Percentiles rank a stretch among this genome's conserved stretches.
Evolutionary conservation across 805 yeast species (phyloP).

Genomic region (Ogataea sp.): DNA sequence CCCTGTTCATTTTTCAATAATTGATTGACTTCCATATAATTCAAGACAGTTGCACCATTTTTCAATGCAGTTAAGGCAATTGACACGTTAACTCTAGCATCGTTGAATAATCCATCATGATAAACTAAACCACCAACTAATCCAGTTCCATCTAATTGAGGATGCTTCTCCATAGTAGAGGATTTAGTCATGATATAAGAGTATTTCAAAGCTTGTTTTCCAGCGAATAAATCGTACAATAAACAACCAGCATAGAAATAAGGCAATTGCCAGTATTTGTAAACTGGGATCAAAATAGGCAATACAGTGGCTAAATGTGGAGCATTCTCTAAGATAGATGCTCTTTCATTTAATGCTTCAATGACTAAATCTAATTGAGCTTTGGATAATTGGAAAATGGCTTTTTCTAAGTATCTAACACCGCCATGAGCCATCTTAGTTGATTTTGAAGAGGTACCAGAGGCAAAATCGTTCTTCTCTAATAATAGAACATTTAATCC

Average conservation of each 20-base stretch:
- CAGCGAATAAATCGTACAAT: conserved; percentile 89
- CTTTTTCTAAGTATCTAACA: conserved; percentile 90
- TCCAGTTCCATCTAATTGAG: conserved; percentile 71
- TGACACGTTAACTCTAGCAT: conserved; percentile 81
- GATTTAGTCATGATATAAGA: conserved; percentile 66
- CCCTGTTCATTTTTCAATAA: conserved; percentile 56
- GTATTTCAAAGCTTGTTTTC: conserved; percentile 72
- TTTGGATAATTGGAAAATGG: conserved; percentile 84
- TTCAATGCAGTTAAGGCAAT: conserved; percentile 81
- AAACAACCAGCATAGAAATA: conserved; percentile 89
- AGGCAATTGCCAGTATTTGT: conserved; percentile 93
- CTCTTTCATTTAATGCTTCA: conserved; percentile 84
- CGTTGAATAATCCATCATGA: conserved; percentile 94
- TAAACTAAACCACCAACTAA: conserved; percentile 88
- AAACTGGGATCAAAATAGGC: conserved; percentile 95
- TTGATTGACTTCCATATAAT: conserved; percentile 77
- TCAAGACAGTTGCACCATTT: conserved; percentile 82
- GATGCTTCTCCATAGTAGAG: conserved; percentile 67
- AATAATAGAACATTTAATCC: conserved; percentile 84
- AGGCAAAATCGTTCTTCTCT: conserved; percentile 84
- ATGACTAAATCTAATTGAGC: conserved; percentile 83
- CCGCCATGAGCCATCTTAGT: conserved; percentile 98
- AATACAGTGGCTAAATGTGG: conserved; percentile 82
- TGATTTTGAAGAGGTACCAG: conserved; percentile 89
- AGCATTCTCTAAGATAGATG: conserved; percentile 79